These are phyloP conservation scores for Zygosaccharomyces siamensis DNA, from an alignment of 805 yeast species.

Conservation along the genomic window DNA sequence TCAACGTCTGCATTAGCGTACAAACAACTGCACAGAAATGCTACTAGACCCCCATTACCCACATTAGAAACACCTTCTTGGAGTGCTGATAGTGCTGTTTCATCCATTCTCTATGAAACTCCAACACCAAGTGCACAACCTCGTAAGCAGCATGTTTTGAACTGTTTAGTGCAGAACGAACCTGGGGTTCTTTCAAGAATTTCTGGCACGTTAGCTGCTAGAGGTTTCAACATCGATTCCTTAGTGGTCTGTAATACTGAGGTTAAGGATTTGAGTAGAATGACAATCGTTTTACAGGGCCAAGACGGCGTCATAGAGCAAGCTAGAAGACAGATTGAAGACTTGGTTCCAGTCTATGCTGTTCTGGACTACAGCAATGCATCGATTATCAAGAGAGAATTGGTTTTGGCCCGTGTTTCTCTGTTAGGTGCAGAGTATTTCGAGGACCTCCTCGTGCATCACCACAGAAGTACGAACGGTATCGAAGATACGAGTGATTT, in stretches of 20 bases:
- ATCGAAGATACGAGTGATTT: constrained; percentile 30
- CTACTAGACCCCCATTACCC: constrained; percentile 84
- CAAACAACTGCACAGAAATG: constrained; percentile 83
- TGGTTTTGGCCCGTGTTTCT: constrained; percentile 86
- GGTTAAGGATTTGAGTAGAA: constrained; percentile 88
- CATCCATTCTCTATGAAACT: constrained; percentile 90
- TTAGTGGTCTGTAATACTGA: constrained; percentile 95
- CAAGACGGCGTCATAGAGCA: constrained; percentile 96
- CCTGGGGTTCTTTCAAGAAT: constrained; percentile 95
- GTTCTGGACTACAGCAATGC: constrained; percentile 90
- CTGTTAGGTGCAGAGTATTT: constrained; percentile 97
- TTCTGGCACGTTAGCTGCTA: constrained; percentile 92
- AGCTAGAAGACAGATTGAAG: constrained; percentile 97
- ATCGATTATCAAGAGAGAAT: constrained; percentile 85
- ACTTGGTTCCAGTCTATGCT: constrained; percentile 96
- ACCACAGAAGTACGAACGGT: constrained; percentile 36
- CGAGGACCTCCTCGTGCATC: constrained; percentile 88
- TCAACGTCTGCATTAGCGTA: constrained; percentile 94
- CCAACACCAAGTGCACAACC: constrained; percentile 55
- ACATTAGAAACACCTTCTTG: constrained; percentile 89
- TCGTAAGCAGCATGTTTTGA: constrained; percentile 79
- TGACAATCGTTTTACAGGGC: constrained; percentile 93
- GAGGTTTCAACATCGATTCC: constrained; percentile 98
- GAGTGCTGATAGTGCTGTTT: constrained; percentile 95
- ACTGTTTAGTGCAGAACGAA: constrained; percentile 96